Evolutionary conservation across 2,329 filamentous ascomycete genomes (phyloP), one percentile per base, ranked within the genome.

Genomic region (Pleoardoris graminearum): DNA sequence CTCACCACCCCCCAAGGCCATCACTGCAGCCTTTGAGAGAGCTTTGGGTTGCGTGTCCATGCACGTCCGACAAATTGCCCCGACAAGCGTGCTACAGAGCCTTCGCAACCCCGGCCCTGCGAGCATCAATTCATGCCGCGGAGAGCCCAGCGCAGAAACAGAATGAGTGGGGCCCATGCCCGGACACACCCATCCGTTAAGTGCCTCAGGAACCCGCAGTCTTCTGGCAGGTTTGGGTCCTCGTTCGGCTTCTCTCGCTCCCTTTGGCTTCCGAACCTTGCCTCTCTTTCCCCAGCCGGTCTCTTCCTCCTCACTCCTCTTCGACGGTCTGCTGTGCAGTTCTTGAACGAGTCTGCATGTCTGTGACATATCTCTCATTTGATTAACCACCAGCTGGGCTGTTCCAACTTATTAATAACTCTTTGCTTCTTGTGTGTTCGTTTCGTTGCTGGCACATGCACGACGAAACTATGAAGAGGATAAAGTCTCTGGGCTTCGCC

Each of bases 291-390:
- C 43, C 46, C 48, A 55, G 41, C 19, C 42, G 39, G 38, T 55
- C 37, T 48, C 51, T 58, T 54, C 22, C 51, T 60, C 50, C 44
- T 59, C 48, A 51, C 61, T 60, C 56, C 51, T 59, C 60, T 61
- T 71, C 59, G 52, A 60, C 53, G 49, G 55, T 60, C 68, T 73
- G 68, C 69, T 71, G 68, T 59, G 70, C 70, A 71, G 68, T 62
- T 62, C 58, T 62, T 66, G 62, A 66, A 54, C 55, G 63, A 63
- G 61, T 63, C 60, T 68, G 66, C 64, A 69, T 70, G 66, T 69
- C 65, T 68, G 66, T 50, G 59, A 62, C 55, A 58, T 54, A 38
- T n/a, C 61, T 51, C 50, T 54, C 50, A 39, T 59, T 68, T 60
- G 44, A 53, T 61, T 57, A 56, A 50, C 36, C 54, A 58, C 54